Evolutionary conservation across 1,284 basidiomycete genomes (phyloP).

Genomic region (Ganoderma resinaceum): DNA sequence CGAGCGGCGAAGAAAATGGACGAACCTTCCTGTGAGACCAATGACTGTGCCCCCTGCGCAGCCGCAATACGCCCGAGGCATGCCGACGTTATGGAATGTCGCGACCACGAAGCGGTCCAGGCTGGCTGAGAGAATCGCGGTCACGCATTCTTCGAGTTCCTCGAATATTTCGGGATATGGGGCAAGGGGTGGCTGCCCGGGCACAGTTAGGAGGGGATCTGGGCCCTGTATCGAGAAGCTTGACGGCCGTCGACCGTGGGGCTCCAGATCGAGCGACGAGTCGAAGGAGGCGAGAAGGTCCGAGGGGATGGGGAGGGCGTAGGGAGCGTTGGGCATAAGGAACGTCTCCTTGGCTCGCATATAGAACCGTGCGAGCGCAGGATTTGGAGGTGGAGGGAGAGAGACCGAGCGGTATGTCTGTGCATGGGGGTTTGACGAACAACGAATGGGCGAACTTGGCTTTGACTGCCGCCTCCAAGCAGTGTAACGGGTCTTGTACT

Average conservation of each 20-base stretch:
- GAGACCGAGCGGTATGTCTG: constrained; percentile 43
- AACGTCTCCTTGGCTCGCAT: constrained; percentile 80
- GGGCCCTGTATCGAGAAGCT: constrained; percentile 13
- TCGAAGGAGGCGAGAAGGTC: constrained; percentile 67
- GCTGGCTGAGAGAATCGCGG: constrained; percentile 66
- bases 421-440: constrained; percentile 21
- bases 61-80: constrained; percentile 70
- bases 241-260: constrained; percentile 15
- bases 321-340: constrained; percentile 69
- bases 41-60: constrained; percentile 62
- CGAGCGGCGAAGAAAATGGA: constrained; percentile 15
- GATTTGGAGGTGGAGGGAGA: constrained; percentile 38
- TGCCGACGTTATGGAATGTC: constrained; percentile 80
- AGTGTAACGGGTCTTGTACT: constrained; percentile 65
- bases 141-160: constrained; percentile 61
- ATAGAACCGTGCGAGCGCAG: constrained; percentile 71
- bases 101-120: constrained; percentile 73
- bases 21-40: constrained; percentile 39
- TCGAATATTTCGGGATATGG: constrained; percentile 69
- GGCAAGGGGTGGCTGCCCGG: constrained; percentile 25
- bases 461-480: constrained; percentile 61
- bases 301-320: constrained; percentile 74
- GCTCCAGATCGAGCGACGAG: constrained; percentile 19
- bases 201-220: constrained; percentile 18
- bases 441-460: constrained; percentile 35